Evolutionary conservation across 441 rosid species (phyloP), one percentile per base, ranked within the genome.

Genomic region (Arabidopsis lyrata): DNA sequence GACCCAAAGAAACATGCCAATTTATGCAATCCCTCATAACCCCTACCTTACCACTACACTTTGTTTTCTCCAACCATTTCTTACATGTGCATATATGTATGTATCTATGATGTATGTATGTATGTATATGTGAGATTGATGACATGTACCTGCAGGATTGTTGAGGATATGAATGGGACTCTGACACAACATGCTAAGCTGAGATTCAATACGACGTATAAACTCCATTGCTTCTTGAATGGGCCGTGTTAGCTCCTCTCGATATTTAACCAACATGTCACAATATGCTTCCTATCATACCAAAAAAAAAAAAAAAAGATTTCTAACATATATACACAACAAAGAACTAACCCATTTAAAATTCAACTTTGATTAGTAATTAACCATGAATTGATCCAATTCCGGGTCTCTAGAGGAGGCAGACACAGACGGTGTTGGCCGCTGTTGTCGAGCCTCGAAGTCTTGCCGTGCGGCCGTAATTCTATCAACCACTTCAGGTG

Each of bases 141-240:
- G 38, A 61, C 31, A 78, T 67, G 69, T 87, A 91, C 95, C 93
- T n/a, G n/a, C n/a, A 60, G 87, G 75, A 66, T 85, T 86, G 68
- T 86, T 85, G 80, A 88, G 87, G 87, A 91, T 86, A 70, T 89
- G 91, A 48, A 85, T 69, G 68, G 98, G 88, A 39, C 83, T 87
- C 77, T 81, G 87, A 83, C 88, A 82, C 64, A 93, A 78, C 89
- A 87, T 83, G 80, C 81, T 93, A 52, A 95, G 85, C 80, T 95
- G 98, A 65, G 95, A 80, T 86, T 95, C 98, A 82, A 95, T 90
- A 79, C 93, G 82, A 64, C 95, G 91, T 89, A 95, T 91, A 92
- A 91, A 95, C 76, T 89, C 98, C 95, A 90, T 91, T 68, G 98
- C 96, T 84, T 95, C 98, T 80, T 93, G 95, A 71, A 95, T 82